phyloP scores from a whole-genome alignment of 306 rosid species.

The Urtica urens region DNA sequence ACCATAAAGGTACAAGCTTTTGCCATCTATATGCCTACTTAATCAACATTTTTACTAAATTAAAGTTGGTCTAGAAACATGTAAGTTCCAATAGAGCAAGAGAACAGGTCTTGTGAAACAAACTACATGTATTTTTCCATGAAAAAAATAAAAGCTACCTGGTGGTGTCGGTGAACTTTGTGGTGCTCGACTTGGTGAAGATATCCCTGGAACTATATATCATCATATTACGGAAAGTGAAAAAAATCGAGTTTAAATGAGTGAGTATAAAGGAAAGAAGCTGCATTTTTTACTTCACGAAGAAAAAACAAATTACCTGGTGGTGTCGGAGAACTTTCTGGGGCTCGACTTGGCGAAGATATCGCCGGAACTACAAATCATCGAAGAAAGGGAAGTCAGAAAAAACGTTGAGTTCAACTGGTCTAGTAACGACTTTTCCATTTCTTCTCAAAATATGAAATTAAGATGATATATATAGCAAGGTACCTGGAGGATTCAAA shows the following conservation, averaged over 20 bases:
- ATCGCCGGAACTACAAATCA: conserved; percentile 30
- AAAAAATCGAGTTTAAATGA: too few relatives aligned
- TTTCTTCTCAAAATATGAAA: not conserved
- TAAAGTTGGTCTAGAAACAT: not conserved
- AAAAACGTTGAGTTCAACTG: conserved; percentile 11
- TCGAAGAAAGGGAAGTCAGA: conserved; percentile 10
- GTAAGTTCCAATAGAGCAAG: not conserved
- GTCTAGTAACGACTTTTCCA: not conserved
- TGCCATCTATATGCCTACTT: not conserved
- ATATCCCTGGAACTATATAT: too few relatives aligned
- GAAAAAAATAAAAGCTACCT: too few relatives aligned
- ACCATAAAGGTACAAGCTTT: too few relatives aligned
- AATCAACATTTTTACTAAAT: not conserved
- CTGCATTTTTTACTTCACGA: too few relatives aligned
- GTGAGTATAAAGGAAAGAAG: too few relatives aligned
- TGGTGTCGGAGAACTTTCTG: conserved; percentile 33
- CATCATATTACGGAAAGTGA: too few relatives aligned
- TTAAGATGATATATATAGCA: not conserved
- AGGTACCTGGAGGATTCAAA: conserved; percentile 25
- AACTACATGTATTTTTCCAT: too few relatives aligned
- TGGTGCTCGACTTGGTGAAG: too few relatives aligned
- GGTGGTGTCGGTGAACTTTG: too few relatives aligned
- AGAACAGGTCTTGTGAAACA: too few relatives aligned
- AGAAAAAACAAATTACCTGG: conserved; percentile 32
- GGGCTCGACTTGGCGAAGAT: conserved; percentile 33